Evolutionary conservation across 2,329 filamentous ascomycete genomes (phyloP), one percentile per base, ranked within the genome.

Genomic region (Aspergillus latus): DNA sequence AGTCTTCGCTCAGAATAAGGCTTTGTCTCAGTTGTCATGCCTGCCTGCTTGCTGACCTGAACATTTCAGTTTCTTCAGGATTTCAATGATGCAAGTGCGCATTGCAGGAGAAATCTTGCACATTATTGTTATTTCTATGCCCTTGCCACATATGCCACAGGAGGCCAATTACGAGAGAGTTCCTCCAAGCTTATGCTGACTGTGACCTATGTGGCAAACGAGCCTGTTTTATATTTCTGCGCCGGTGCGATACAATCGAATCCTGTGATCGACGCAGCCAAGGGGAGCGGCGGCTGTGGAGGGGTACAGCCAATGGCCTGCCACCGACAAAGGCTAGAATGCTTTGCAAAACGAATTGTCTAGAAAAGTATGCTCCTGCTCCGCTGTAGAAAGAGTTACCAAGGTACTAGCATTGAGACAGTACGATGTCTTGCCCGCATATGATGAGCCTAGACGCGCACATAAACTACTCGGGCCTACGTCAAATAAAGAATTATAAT

Each of bases 131-230:
- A 21, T 21, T 66, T 2, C 66, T 76, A 7, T 66, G 72, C 9
- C 71, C 74, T 5, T 77, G 73, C 28, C 74, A 77, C 51, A 74
- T 76, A 54, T 77, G 74, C 49, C 70, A 76, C 54, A 67, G 74
- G 45, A 70, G 68, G 45, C 74, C 74, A 8, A 74, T 72, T 7
- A 77, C 73, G 2, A 68, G 68, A 15, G 68, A 72, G 47, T 64
- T 73, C 21, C 63, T 77, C 1, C 72, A 76, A 49, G 73, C 73
- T 2, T 76, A 76, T 56, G 70, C 73, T 13, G 71, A 76, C 56
- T 77, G 73, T 56, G 71, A 74, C 50, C 52, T 75, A 10, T 77
- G 21, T 21, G 21, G 21, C 21, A 21, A 21, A 3, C 21, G 21
- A 21, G 26, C 5, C 36, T 77, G 74, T 51, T 76, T 74, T 56